Conservation (phyloP, 2,329 filamentous ascomycete species). For the Ceratocystiopsis brevicomis region DNA sequence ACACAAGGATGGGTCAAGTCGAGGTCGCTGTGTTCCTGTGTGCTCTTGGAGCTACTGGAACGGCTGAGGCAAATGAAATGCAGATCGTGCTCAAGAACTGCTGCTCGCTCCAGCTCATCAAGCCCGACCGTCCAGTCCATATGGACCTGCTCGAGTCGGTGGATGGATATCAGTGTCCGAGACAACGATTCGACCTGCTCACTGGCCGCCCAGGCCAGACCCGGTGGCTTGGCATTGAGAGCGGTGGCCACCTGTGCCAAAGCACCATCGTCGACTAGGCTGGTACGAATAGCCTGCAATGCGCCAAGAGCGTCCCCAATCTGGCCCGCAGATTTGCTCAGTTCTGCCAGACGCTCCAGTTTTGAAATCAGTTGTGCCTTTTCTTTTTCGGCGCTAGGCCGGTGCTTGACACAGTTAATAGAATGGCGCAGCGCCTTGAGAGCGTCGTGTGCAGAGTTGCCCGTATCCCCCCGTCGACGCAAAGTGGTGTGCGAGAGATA, state of each 20-base stretch:
- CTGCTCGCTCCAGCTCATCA: slow-evolving; percentile 31
- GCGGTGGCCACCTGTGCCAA: slow-evolving; percentile 32
- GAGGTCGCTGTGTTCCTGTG: slow-evolving; percentile 13
- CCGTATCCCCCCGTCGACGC: slow-evolving; percentile 13
- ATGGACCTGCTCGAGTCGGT: slow-evolving; percentile 37
- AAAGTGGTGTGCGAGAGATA: slow-evolving; percentile 41
- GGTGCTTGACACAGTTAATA: slow-evolving; percentile 39
- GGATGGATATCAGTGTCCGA: slow-evolving; percentile 38
- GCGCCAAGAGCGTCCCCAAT: slow-evolving; percentile 38
- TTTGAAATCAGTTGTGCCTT: slow-evolving; percentile 43
- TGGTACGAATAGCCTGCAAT: slow-evolving; percentile 40
- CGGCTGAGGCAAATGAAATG: slow-evolving; percentile 25
- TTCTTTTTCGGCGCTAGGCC: slow-evolving; percentile 34
- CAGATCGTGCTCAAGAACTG: slow-evolving; percentile 41
- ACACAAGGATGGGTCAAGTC: slow-evolving; percentile 27
- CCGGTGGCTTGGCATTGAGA: slow-evolving; percentile 30
- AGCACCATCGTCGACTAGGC: slow-evolving; percentile 38
- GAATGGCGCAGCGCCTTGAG: slow-evolving; percentile 43
- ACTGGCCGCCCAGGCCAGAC: slow-evolving; percentile 31
- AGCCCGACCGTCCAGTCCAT: slow-evolving; percentile 37
- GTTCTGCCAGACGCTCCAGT: slow-evolving; percentile 45
- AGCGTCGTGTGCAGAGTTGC: slow-evolving; percentile 16
- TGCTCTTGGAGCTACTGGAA: slow-evolving; percentile 12
- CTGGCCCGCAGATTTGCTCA: slow-evolving; percentile 33
- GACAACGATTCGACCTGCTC: slow-evolving; percentile 34